Conservation (phyloP, 2,329 filamentous ascomycete species). For the Colletotrichum tamarilloi region DNA sequence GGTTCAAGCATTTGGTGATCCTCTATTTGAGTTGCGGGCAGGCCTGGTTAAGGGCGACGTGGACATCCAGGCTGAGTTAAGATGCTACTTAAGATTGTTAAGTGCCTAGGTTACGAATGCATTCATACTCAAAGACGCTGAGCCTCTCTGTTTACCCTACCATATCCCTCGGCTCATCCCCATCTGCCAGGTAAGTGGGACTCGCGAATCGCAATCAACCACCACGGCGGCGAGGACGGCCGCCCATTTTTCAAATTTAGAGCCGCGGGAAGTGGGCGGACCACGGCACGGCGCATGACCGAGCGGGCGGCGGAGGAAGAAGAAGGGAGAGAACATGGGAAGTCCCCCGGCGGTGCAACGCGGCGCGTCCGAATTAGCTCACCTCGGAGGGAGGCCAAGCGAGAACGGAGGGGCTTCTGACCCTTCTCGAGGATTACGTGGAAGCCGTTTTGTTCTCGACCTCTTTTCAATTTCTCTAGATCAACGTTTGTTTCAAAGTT, state of each 20-base stretch:
- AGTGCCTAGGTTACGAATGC: background rate
- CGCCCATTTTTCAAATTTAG: background rate
- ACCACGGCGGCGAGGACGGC: conserved; percentile 1
- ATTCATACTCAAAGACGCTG: background rate
- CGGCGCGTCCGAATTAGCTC: conserved; percentile 5
- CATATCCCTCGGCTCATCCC: background rate
- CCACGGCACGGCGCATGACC: conserved; percentile 20
- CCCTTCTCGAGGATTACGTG: background rate
- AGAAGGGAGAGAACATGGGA: background rate
- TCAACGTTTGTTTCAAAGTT: background rate
- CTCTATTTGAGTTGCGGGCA: background rate
- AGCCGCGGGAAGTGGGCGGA: conserved; percentile 26
- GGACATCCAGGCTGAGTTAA: conserved; percentile 12
- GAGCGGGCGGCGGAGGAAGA: conserved; percentile 5
- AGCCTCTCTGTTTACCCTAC: background rate
- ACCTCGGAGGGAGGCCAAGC: conserved; percentile 14
- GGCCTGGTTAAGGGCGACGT: conserved; percentile 22
- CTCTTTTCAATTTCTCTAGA: background rate
- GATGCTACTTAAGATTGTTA: background rate
- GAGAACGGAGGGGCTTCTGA: background rate
- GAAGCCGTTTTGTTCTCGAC: background rate
- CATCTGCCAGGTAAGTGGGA: background rate
- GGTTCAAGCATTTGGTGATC: background rate
- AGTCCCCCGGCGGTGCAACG: background rate
- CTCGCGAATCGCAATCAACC: background rate